phyloP scores from a whole-genome alignment of 2,329 filamentous ascomycete species.

The Parastagonospora nodorum region DNA sequence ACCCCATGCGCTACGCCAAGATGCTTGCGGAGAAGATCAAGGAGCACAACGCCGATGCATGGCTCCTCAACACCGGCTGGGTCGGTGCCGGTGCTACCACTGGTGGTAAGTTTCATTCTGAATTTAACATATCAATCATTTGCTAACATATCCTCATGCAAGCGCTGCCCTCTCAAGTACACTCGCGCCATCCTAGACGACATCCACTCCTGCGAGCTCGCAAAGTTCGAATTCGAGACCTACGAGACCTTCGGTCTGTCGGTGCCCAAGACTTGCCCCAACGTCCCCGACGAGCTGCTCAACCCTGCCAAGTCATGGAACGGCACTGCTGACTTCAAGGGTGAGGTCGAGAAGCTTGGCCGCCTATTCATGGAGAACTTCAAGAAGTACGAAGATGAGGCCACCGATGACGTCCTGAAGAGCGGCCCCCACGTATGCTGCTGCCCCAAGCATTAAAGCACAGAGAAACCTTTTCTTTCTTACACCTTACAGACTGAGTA shows the following conservation, averaged over 20 bases:
- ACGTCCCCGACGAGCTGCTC: constrained; percentile 87
- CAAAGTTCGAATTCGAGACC: constrained; percentile 88
- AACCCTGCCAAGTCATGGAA: constrained; percentile 96
- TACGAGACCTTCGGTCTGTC: constrained; percentile 97
- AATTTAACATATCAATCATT: background rate
- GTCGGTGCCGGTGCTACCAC: constrained; percentile 89
- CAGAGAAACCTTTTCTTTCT: constrained; percentile 1
- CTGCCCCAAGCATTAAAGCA: constrained; percentile 41
- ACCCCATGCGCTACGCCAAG: constrained; percentile 98
- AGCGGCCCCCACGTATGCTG: constrained; percentile 52
- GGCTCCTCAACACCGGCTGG: constrained; percentile 98
- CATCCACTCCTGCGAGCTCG: constrained; percentile 96
- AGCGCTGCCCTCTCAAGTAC: constrained; percentile 98
- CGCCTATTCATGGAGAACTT: constrained; percentile 95
- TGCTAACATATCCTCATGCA: constrained; percentile 42
- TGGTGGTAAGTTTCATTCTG: constrained; percentile 69
- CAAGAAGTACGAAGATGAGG: constrained; percentile 88
- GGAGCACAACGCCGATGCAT: constrained; percentile 91
- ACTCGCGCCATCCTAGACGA: constrained; percentile 97
- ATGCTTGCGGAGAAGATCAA: constrained; percentile 99
- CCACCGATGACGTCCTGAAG: constrained; percentile 55
- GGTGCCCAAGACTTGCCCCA: constrained; percentile 89
- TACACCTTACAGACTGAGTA: constrained; percentile 15
- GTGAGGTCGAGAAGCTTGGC: constrained; percentile 89
- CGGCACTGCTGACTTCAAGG: constrained; percentile 78